Percentiles rank a stretch among this genome's conserved stretches.
phyloP scores from a whole-genome alignment of 768 basidiomycete species.

The Mycena sanguinolenta region DNA sequence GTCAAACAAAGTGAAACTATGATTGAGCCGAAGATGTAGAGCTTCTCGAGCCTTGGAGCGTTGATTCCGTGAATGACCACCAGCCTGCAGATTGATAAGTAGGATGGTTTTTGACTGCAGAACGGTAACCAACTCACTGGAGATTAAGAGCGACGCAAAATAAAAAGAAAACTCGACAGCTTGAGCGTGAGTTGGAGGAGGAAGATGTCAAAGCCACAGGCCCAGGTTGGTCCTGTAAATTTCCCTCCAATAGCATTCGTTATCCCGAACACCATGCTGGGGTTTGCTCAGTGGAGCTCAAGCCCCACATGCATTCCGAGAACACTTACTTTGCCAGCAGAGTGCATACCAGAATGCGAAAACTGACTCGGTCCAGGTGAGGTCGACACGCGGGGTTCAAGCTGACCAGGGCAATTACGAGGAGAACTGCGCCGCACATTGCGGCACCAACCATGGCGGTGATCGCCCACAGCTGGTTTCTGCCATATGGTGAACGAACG shows the following conservation, averaged over 20 bases:
- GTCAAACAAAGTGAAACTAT: slow-evolving; percentile 29
- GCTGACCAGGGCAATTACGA: slow-evolving; percentile 30
- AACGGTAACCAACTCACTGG: slow-evolving; percentile 33
- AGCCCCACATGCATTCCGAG: not conserved
- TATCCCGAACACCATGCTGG: slow-evolving; percentile 39
- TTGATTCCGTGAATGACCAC: slow-evolving; percentile 38
- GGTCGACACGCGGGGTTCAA: slow-evolving; percentile 23
- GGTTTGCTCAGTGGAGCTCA: not conserved
- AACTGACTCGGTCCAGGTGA: slow-evolving; percentile 40
- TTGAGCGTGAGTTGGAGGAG: slow-evolving; percentile 40
- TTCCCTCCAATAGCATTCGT: slow-evolving; percentile 38
- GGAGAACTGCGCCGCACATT: slow-evolving; percentile 36
- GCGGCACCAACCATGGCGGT: slow-evolving; percentile 30
- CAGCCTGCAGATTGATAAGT: slow-evolving; percentile 25
- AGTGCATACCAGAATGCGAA: slow-evolving; percentile 35
- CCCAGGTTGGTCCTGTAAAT: slow-evolving; percentile 29
- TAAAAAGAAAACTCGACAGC: slow-evolving; percentile 40
- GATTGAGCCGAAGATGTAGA: slow-evolving; percentile 34
- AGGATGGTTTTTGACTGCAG: no score
- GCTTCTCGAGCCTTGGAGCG: slow-evolving; percentile 38
- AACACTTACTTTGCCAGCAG: slow-evolving; percentile 26
- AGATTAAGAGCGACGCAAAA: slow-evolving; percentile 42
- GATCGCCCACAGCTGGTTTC: slow-evolving; percentile 13
- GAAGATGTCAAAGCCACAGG: slow-evolving; percentile 40
- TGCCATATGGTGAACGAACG: not conserved